Conservation (phyloP, 2,329 filamentous ascomycete genomes). For the Apiospora aurea region DNA sequence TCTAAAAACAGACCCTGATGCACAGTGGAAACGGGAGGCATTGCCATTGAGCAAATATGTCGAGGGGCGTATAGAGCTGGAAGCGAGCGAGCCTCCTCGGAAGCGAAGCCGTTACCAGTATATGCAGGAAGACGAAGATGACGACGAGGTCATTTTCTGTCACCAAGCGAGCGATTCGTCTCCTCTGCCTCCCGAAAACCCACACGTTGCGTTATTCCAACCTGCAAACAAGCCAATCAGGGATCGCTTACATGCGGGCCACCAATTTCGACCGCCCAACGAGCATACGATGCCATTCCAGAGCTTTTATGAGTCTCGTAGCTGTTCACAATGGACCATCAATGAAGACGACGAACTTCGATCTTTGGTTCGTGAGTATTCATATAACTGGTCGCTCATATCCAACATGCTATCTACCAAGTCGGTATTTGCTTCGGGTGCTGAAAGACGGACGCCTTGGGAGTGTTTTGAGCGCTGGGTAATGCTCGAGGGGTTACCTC, state of each 20-base stretch:
- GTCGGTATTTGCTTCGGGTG: slow-evolving; percentile 81
- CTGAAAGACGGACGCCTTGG: slow-evolving; percentile 93
- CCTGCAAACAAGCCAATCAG: slow-evolving; percentile 88
- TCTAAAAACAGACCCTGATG: slow-evolving; percentile 71
- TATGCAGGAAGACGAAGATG: slow-evolving; percentile 71
- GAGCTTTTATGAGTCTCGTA: slow-evolving; percentile 87
- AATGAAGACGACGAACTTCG: slow-evolving; percentile 91
- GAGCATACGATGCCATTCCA: slow-evolving; percentile 91
- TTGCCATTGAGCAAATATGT: slow-evolving; percentile 88
- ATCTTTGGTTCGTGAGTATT: slow-evolving; percentile 85
- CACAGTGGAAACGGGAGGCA: slow-evolving; percentile 77
- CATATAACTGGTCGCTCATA: slow-evolving; percentile 97
- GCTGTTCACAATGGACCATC: slow-evolving; percentile 89
- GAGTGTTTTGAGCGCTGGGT: slow-evolving; percentile 99
- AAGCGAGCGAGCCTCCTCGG: slow-evolving; percentile 67
- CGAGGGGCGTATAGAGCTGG: slow-evolving; percentile 78
- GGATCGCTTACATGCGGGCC: slow-evolving; percentile 87
- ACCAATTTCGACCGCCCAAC: slow-evolving; percentile 91
- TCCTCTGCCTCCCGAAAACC: slow-evolving; percentile 71
- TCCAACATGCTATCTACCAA: slow-evolving; percentile 78
- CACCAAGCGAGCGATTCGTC: slow-evolving; percentile 38
- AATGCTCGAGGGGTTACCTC: slow-evolving; percentile 85
- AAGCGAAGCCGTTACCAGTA: slow-evolving; percentile 89
- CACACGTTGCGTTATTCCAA: slow-evolving; percentile 85
- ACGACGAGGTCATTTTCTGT: slow-evolving; percentile 48